Conservation (phyloP, 2,329 filamentous ascomycete species). For the Paecilomyces dactylethromorphus region DNA sequence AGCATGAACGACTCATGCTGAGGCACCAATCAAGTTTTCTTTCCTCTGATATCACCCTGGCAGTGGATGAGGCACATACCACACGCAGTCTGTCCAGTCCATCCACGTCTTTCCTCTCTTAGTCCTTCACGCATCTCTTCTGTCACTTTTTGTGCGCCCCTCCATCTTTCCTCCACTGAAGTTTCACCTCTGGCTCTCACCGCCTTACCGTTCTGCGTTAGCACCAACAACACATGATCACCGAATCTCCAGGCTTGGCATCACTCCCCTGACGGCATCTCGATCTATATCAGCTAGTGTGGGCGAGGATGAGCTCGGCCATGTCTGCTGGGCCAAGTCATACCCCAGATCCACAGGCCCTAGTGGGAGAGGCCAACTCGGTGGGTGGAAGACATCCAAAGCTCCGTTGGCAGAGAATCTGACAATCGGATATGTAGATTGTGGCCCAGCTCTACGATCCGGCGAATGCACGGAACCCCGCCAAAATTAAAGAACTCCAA, state of each 20-base stretch:
- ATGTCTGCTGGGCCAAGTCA: constrained; percentile 19
- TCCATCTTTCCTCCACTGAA: not conserved
- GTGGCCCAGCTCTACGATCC: constrained; percentile 35
- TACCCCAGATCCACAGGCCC: constrained; percentile 15
- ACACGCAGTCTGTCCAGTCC: not conserved
- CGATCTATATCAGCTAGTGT: constrained; percentile 11
- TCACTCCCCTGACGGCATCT: constrained; percentile 5
- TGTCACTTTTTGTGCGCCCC: not conserved
- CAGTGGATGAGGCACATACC: not conserved
- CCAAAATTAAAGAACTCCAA: constrained; percentile 52
- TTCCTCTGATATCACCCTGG: not conserved
- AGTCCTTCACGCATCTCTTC: not conserved
- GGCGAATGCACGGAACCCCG: constrained; percentile 38
- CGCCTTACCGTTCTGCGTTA: constrained; percentile 10
- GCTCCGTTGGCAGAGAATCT: not conserved
- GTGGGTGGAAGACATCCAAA: constrained; percentile 12
- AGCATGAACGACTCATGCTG: not conserved
- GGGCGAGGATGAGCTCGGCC: constrained; percentile 14
- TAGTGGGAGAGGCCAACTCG: constrained; percentile 22
- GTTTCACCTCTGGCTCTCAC: not conserved
- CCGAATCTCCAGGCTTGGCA: constrained; percentile 15
- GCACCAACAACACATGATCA: constrained; percentile 16
- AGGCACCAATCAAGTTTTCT: too few species aligned
- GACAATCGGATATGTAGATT: constrained; percentile 21
- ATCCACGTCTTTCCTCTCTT: not conserved